Evolutionary conservation across 345 rosid species (phyloP), one percentile per base, ranked within the genome.

Genomic region (Lenwebbia sp.): DNA sequence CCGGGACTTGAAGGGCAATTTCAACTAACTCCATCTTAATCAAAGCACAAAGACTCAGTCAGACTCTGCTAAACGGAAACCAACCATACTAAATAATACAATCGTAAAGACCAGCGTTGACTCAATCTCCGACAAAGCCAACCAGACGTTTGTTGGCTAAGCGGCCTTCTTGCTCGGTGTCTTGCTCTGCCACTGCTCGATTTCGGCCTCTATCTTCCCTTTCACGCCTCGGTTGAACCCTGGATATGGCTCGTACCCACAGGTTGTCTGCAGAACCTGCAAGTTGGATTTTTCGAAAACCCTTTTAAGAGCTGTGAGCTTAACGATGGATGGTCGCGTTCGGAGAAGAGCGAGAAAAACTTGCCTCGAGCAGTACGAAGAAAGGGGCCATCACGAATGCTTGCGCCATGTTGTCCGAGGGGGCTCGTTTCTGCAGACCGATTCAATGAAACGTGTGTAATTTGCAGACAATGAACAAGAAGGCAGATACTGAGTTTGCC

Each of bases 351-450:
- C 17, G 19, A 85, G 33, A 49, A 15, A 30, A 85, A 81, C 83
- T 76, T 85, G 70, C 87, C 83, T 81, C 87, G 37, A 85, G 87
- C 50, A 85, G 19, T 25, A 85, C 87, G 82, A 85, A 81, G 83
- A 78, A 85, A 41, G 87, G 87, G 5, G 87, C 83, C 83, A 81
- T 81, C 75, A 78, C 65, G 47, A 76, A 75, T 37, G 87, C 54
- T 85, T 85, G 87, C 33, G 53, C 53, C 26, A 55, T 4, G 87
- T 85, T 81, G 84, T 56, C 51, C 13, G 87, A 65, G 14, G 87
- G 87, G 17, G 87, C 87, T 12, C 87, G 84, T 60, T 85, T 85
- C 87, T 85, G 87, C 83, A 49, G 30, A 82, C 33, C 22, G 78
- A 33, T 70, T 70, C 13, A 44, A 70, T 33, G 25, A 70, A 12